Conservation (phyloP, 192 early-diverging fungal species). For the Coemansia brasiliensis region DNA sequence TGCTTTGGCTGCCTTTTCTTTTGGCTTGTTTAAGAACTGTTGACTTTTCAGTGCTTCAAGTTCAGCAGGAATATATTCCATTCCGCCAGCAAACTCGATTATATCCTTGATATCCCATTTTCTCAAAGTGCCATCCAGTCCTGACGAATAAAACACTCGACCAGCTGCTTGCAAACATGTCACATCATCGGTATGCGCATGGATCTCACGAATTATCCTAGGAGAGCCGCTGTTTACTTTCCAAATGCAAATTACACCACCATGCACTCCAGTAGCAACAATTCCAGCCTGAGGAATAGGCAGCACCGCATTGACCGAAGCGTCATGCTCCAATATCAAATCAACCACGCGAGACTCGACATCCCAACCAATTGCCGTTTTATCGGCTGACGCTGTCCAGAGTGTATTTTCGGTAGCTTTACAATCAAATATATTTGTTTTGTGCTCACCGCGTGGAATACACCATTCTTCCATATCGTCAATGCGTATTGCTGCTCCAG, state of each 20-base stretch:
- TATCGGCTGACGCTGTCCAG: constrained; percentile 93
- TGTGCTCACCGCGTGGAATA: constrained; percentile 69
- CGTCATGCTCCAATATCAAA: constrained; percentile 74
- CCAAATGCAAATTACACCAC: constrained; percentile 86
- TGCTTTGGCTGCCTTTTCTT: not conserved
- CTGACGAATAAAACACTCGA: constrained; percentile 70
- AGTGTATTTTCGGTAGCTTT: constrained; percentile 64
- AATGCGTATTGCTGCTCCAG: constrained; percentile 50
- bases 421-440: constrained; percentile 75
- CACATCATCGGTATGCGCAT: constrained; percentile 91
- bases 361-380: constrained; percentile 85
- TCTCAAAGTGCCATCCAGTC: constrained; percentile 84
- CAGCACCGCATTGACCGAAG: constrained; percentile 74
- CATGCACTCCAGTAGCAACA: constrained; percentile 79
- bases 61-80: constrained; percentile 30
- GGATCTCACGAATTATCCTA: constrained; percentile 65
- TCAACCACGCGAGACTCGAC: constrained; percentile 70
- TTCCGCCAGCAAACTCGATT: constrained; percentile 25
- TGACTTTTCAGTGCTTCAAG: constrained; percentile 3
- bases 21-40: constrained; percentile 5
- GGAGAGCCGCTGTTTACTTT: constrained; percentile 55
- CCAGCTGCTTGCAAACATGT: constrained; percentile 63
- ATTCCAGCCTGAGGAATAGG: constrained; percentile 63
- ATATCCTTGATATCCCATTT: constrained; percentile 72
- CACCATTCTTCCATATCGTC: constrained; percentile 31